Conservation (phyloP, 345 rosid genomes). For the Physaria fendleri region DNA sequence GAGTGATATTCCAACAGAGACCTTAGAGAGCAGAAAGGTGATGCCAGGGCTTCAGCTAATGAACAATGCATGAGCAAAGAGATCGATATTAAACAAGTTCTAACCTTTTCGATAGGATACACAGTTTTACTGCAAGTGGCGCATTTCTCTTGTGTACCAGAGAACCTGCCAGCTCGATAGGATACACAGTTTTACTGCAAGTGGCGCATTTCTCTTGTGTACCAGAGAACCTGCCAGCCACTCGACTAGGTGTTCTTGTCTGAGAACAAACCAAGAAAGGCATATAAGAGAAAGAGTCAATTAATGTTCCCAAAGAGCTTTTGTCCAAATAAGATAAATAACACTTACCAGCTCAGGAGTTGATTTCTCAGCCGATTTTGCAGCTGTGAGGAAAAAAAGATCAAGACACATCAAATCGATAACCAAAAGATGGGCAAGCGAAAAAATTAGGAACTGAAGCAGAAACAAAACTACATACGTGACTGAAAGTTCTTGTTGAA, state of each 20-base stretch:
- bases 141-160: slow-evolving; percentile 81
- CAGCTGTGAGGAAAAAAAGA: slow-evolving; percentile 32
- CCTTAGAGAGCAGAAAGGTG: background rate
- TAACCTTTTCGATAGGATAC: slow-evolving; percentile 80
- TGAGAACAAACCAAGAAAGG: slow-evolving; percentile 26
- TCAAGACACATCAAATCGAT: background rate
- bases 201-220: slow-evolving; percentile 76
- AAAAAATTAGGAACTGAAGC: background rate
- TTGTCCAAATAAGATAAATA: background rate
- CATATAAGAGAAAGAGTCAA: background rate
- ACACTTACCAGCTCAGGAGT: slow-evolving; percentile 32
- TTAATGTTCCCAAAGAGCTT: background rate
- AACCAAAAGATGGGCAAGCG: background rate
- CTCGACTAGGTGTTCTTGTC: slow-evolving; percentile 65
- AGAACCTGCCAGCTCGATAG: slow-evolving; percentile 72
- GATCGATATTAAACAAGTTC: background rate
- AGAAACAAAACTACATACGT: slow-evolving; percentile 21
- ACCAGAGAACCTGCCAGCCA: slow-evolving; percentile 69
- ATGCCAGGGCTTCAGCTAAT: background rate
- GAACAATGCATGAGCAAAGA: background rate
- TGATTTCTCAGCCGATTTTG: slow-evolving; percentile 39
- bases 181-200: slow-evolving; percentile 74
- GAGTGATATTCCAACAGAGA: background rate
- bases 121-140: slow-evolving; percentile 66
- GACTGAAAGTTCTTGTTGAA: slow-evolving; percentile 46